Base-by-base conservation (phyloP, 1,139 yeast genomes). In the Magnusiomyces paraingens region DNA sequence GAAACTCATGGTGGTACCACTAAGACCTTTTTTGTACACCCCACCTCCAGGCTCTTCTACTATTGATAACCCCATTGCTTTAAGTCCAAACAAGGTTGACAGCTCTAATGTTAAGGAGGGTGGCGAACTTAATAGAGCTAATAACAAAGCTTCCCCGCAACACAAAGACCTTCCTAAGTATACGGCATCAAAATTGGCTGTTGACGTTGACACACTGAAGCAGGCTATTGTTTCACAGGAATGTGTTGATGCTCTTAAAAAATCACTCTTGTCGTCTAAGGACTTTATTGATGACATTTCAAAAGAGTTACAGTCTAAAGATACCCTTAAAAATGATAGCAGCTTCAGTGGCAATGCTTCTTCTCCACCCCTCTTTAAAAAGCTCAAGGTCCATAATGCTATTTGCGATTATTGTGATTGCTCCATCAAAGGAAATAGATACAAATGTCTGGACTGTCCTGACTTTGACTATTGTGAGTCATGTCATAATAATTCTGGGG, bases 371-470 rank as follows among this genome's bases (percentile, higher is more conserved):
- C 32, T 8, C 8, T 26, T 8, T 5, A 26, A 26, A 8, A 8
- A 26, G 32, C 32, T 26, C 8, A 26, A n/a, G n/a, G n/a, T n/a
- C n/a, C n/a, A 26, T 26, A 26, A 26, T 26, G 4, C 8, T 3
- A 12, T 32, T 18, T 14, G 50, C 38, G 54, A 36, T 38, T 36
- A 36, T 26, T 62, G 65, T 51, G 65, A 62, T 51, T 52, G 47
- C 10, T 17, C 39, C 14, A 68, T 78, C 46, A 57, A 50, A 26
- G 81, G 82, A 1, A 55, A 59, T 10, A 74, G 85, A 52, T 79
- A 68, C 68, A 73, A 73, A 57, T 81, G 85, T 63, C 65, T 75
- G 57, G 70, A 72, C 18, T 81, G 85, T 60, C 62, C 68, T 1
- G 79, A 81, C 59, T 80, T 71, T 63, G 85, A 81, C 60, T 70